Percentiles rank a stretch among this genome's conserved stretches.
Evolutionary conservation across 2,329 filamentous ascomycete species (phyloP).

Genomic region (Colletotrichum truncatum): DNA sequence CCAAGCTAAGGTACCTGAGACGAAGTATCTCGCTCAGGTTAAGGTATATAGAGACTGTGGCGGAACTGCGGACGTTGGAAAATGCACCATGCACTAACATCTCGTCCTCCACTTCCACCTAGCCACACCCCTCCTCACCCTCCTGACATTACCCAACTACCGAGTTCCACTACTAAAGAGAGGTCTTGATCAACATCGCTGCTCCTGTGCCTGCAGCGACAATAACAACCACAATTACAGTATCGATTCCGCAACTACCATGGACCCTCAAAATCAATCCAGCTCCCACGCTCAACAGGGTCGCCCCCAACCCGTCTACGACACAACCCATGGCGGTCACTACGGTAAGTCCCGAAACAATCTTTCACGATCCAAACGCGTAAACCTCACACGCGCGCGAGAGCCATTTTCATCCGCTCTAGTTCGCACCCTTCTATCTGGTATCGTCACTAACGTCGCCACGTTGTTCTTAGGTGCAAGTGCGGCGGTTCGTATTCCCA

Average conservation of each 20-base stretch:
- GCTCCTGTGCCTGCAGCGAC: too few relatives aligned
- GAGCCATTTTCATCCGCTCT: slow-evolving; percentile 19
- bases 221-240: background rate
- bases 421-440: background rate
- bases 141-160: background rate
- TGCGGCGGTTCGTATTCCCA: slow-evolving; percentile 66
- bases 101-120: background rate
- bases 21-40: background rate
- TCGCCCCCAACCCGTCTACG: slow-evolving; percentile 73
- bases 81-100: background rate
- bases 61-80: background rate
- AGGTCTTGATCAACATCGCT: too few relatives aligned
- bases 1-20: background rate
- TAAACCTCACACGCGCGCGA: slow-evolving; percentile 1
- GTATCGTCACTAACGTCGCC: slow-evolving; percentile 28
- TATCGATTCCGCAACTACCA: slow-evolving; percentile 33
- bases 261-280: slow-evolving; percentile 48
- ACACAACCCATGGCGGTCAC: slow-evolving; percentile 78
- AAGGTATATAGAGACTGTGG: background rate
- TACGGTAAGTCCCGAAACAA: slow-evolving; percentile 67
- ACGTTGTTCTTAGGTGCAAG: slow-evolving; percentile 65
- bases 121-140: background rate
- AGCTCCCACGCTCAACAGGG: slow-evolving; percentile 54
- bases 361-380: slow-evolving; percentile 14
- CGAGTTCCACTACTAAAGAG: too few relatives aligned